Evolutionary conservation across 495 filamentous ascomycete species (phyloP).

Genomic region (Bacidia rubella): DNA sequence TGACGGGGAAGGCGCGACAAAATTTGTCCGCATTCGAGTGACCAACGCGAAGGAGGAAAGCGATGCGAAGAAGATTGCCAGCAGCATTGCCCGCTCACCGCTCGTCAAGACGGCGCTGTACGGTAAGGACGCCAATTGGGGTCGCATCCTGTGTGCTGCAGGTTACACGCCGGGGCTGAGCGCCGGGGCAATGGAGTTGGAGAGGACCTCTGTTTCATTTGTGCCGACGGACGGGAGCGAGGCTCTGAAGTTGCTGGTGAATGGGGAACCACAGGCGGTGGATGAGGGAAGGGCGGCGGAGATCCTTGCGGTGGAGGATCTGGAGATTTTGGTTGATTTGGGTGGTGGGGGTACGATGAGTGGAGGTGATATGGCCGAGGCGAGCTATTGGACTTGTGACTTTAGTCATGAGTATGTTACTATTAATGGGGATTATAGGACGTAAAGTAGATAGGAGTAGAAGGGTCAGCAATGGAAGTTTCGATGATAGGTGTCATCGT

Average conservation of each 20-base stretch:
- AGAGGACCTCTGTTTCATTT: conserved; percentile 84
- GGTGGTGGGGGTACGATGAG: conserved; percentile 30
- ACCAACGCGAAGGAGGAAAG: conserved; percentile 52
- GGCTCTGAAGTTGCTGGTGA: conserved; percentile 63
- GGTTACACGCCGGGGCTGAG: conserved; percentile 67
- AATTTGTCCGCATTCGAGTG: conserved; percentile 91
- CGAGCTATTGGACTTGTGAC: conserved; percentile 89
- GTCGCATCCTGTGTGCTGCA: conserved; percentile 87
- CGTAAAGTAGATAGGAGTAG: conserved; percentile 19
- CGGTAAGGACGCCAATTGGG: conserved; percentile 97
- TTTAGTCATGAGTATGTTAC: conserved; percentile 89
- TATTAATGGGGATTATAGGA: conserved; percentile 86
- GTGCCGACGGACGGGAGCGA: conserved; percentile 71
- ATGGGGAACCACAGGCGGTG: conserved; percentile 85
- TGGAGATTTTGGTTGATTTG: conserved; percentile 66
- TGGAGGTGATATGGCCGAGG: conserved; percentile 43
- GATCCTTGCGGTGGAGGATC: conserved; percentile 75
- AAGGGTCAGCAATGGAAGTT: not conserved
- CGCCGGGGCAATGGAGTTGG: conserved; percentile 52
- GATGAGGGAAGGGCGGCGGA: conserved; percentile 62
- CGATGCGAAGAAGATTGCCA: conserved; percentile 58
- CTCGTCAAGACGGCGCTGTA: conserved; percentile 96
- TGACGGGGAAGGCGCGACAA: conserved; percentile 95
- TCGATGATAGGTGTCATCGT: no score
- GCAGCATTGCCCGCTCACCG: conserved; percentile 81